Percentiles rank a stretch among this genome's conserved stretches.
These are phyloP conservation scores for Daldinia sp. DNA, from an alignment of 2,329 filamentous ascomycete species.

Conservation along the genomic window DNA sequence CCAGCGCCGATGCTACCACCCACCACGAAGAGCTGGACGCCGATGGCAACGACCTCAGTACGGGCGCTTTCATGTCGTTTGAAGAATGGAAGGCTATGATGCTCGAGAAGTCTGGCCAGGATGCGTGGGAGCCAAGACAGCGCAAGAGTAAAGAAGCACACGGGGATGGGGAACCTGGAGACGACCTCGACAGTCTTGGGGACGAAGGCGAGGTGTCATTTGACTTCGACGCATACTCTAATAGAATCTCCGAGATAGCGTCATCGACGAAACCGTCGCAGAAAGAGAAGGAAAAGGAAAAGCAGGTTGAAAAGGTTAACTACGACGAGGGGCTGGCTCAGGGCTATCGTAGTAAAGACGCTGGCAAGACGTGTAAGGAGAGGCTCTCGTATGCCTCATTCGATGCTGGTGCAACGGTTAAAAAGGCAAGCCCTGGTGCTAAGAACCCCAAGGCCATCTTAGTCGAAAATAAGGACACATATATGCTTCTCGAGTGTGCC, in stretches of 20 bases:
- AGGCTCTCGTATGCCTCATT: slow-evolving; percentile 98
- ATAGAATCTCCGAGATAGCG: slow-evolving; percentile 55
- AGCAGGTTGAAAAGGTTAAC: slow-evolving; percentile 54
- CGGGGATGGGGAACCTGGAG: slow-evolving; percentile 60
- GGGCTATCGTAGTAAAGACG: slow-evolving; percentile 82
- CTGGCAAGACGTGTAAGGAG: slow-evolving; percentile 97
- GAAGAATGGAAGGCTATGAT: slow-evolving; percentile 99
- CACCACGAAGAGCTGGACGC: slow-evolving; percentile 65
- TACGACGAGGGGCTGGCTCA: slow-evolving; percentile 60
- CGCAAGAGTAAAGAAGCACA: slow-evolving; percentile 62
- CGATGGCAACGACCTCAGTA: slow-evolving; percentile 66
- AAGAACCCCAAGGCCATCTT: slow-evolving; percentile 90
- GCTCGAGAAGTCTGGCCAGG: slow-evolving; percentile 82
- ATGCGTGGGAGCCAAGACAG: slow-evolving; percentile 70
- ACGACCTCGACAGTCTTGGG: slow-evolving; percentile 79
- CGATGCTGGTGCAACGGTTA: slow-evolving; percentile 90
- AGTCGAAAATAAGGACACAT: slow-evolving; percentile 97
- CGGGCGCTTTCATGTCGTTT: slow-evolving; percentile 85
- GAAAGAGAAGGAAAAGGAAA: slow-evolving; percentile 42
- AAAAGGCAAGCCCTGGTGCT: slow-evolving; percentile 87
- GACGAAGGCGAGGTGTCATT: slow-evolving; percentile 85
- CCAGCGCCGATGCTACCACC: slow-evolving; percentile 36
- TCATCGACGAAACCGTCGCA: slow-evolving; percentile 42
- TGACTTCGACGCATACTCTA: slow-evolving; percentile 60
- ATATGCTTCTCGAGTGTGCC: slow-evolving; percentile 94